Conservation (phyloP, 805 yeast genomes). For the Starmerella stigmatis region DNA sequence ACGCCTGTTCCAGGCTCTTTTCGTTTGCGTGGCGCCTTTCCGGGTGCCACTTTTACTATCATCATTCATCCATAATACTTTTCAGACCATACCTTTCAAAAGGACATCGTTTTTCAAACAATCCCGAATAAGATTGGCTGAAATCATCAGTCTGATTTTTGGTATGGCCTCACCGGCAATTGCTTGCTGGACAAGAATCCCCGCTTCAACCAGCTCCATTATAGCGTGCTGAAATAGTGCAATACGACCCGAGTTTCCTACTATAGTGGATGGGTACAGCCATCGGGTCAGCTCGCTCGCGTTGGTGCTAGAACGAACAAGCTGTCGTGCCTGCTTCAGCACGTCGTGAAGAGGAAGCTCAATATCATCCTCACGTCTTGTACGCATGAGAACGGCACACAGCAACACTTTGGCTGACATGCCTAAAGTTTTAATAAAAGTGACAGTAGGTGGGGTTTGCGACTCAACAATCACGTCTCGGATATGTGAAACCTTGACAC, state of each 20-base stretch:
- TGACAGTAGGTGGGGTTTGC: constrained; percentile 59
- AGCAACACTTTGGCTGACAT: constrained; percentile 62
- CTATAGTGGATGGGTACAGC: constrained; percentile 27
- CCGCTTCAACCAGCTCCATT: constrained; percentile 66
- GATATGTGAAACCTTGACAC: constrained; percentile 47
- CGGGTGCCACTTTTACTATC: not conserved
- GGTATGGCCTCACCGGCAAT: constrained; percentile 58
- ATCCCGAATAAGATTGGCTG: constrained; percentile 56
- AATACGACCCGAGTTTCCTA: constrained; percentile 35
- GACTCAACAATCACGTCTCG: constrained; percentile 72
- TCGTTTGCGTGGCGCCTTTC: not conserved
- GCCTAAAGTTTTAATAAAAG: constrained; percentile 49
- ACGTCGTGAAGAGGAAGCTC: constrained; percentile 69
- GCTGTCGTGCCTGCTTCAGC: constrained; percentile 59
- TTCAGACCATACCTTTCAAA: constrained; percentile 32
- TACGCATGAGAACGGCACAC: constrained; percentile 54
- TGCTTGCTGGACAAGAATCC: constrained; percentile 59
- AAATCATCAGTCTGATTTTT: constrained; percentile 52
- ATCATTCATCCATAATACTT: not conserved
- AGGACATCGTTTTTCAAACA: constrained; percentile 50
- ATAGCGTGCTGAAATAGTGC: constrained; percentile 51
- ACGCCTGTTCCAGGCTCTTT: not conserved
- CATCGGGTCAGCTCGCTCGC: constrained; percentile 22
- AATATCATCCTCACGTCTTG: constrained; percentile 55
- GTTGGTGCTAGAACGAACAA: constrained; percentile 37